Evolutionary conservation across 1,139 yeast genomes (phyloP).

Genomic region (Yamadazyma triangularis): DNA sequence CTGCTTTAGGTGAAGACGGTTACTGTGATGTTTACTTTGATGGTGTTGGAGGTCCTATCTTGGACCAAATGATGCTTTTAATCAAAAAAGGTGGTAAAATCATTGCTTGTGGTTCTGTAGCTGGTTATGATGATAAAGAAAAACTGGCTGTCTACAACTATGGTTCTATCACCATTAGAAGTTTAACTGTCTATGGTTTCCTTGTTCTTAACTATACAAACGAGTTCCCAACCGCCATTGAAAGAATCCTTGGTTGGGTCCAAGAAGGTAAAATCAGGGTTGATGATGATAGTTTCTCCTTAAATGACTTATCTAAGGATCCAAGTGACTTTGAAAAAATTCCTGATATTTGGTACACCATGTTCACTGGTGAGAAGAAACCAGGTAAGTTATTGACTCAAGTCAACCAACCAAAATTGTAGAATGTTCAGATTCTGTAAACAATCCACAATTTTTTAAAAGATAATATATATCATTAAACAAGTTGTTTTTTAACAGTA

Average conservation of each 20-base stretch:
- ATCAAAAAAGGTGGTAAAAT: conserved; percentile 42
- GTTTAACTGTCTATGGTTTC: conserved; percentile 48
- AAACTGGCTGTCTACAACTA: conserved; percentile 32
- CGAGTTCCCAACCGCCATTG: conserved; percentile 33
- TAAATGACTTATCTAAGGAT: conserved; percentile 23
- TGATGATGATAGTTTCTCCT: conserved; percentile 16
- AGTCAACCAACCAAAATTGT: conserved; percentile 15
- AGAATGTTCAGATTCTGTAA: too few species aligned
- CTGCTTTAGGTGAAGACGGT: conserved; percentile 41
- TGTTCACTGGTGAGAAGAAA: conserved; percentile 29
- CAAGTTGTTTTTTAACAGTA: too few species aligned
- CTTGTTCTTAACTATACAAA: conserved; percentile 34
- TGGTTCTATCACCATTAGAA: conserved; percentile 40
- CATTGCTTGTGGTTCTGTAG: conserved; percentile 59
- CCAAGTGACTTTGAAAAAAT: conserved; percentile 22
- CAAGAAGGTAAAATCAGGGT: conserved; percentile 38
- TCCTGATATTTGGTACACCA: conserved; percentile 25
- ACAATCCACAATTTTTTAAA: too few species aligned
- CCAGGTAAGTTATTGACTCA: conserved; percentile 35
- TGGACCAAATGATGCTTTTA: conserved; percentile 42
- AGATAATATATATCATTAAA: too few species aligned
- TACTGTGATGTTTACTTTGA: conserved; percentile 48
- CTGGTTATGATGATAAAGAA: conserved; percentile 49
- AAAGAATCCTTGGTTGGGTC: conserved; percentile 27
- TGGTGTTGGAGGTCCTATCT: conserved; percentile 61